Base-by-base conservation (phyloP, 345 rosid genomes). In the Ceriops decandra region DNA sequence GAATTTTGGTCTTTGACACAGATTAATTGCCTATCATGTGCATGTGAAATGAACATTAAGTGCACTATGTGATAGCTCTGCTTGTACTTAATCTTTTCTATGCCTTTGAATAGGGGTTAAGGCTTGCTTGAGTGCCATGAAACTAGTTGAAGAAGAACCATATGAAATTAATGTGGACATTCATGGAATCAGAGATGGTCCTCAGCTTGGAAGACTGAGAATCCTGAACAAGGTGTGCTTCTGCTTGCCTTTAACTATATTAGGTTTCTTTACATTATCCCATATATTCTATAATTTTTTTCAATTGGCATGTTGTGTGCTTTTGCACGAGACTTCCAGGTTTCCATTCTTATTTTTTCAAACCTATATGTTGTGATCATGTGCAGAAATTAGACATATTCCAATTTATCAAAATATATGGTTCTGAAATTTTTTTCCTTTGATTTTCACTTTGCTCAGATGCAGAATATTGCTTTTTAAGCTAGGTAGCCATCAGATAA, bases 121-220 rank as follows among this genome's bases (percentile, higher is more conserved):
- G 77, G 87, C 83, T 54, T 87, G 90, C 84, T 68, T 84, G 75
- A 78, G 82, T 54, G 77, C 82, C 63, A 72, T 20, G 85, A 72
- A 77, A 74, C 75, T 70, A 47, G 83, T 87, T 58, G 77, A 78
- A 52, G 99, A 91, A 83, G 88, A 82, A 68, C 86, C 70, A 68
- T 91, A 86, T 68, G 99, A 91, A 79, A 81, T 91, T 21, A 60
- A 60, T 21, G 68, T 70, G 64, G 96, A 95, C 70, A 80, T 85
- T 76, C 89, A 88, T 77, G 96, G 97, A 67, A 90, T 84, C 60
- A 82, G 75, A 68, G 70, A 84, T 68, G 96, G 97, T 46, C 95
- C 99, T 51, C 78, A 54, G 64, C 75, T 65, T 60, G 99, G 99
- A 85, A 84, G 99, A 79, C 79, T 80, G 57, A 86, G 93, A 76